These are phyloP conservation scores for Jasminum sambac DNA, from an alignment of 257 asterid species.

Conservation along the genomic window DNA sequence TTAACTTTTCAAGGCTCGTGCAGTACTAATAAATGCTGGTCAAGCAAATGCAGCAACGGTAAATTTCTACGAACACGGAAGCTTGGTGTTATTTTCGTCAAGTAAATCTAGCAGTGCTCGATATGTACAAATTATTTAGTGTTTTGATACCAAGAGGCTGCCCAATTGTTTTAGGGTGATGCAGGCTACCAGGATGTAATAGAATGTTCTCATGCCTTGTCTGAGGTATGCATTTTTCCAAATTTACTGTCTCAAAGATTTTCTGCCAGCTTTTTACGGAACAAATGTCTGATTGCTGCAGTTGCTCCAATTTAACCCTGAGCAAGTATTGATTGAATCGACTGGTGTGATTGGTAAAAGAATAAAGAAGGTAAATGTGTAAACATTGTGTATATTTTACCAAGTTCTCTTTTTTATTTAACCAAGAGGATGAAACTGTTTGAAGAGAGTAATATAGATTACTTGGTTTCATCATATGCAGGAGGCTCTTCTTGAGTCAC, in stretches of 20 bases:
- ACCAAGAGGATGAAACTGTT: background rate
- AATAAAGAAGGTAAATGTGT: slow-evolving; percentile 76
- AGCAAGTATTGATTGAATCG: slow-evolving; percentile 87
- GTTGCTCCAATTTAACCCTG: slow-evolving; percentile 74
- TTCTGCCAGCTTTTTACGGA: background rate
- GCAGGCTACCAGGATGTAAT: slow-evolving; percentile 90
- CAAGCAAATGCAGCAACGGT: slow-evolving; percentile 99
- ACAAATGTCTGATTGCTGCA: slow-evolving; percentile 34
- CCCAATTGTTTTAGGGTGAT: slow-evolving; percentile 68
- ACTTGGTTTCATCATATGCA: slow-evolving; percentile 41
- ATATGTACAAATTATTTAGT: background rate
- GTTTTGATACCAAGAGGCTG: slow-evolving; percentile 22
- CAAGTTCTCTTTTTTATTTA: slow-evolving; percentile 11
- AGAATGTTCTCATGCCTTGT: slow-evolving; percentile 74
- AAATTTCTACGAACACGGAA: slow-evolving; percentile 30
- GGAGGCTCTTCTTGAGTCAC: slow-evolving; percentile 94
- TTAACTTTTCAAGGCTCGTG: slow-evolving; percentile 83
- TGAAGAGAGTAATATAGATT: background rate
- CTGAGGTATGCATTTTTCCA: slow-evolving; percentile 53
- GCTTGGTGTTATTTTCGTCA: slow-evolving; percentile 4
- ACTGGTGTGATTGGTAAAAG: slow-evolving; percentile 95
- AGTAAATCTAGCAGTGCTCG: slow-evolving; percentile 8
- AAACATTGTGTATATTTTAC: slow-evolving; percentile 13
- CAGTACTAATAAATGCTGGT: slow-evolving; percentile 93
- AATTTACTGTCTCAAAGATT: background rate